Conservation (phyloP, 2,329 filamentous ascomycete species). For the Iodosphaeria phyllophila region DNA sequence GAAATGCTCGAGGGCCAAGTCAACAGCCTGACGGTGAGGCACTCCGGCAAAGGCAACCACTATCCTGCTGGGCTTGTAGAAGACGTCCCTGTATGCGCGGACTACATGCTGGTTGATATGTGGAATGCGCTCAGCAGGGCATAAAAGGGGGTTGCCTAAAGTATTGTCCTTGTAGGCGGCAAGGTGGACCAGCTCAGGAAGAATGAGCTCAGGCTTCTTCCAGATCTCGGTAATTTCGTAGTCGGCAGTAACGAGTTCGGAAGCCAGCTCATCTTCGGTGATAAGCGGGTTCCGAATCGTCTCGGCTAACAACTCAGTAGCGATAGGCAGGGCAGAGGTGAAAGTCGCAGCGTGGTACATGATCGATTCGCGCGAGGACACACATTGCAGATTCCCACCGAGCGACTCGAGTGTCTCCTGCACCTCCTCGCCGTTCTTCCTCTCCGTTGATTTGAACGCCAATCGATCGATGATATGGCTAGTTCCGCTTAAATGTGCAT, state of each 20-base stretch:
- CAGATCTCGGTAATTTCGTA: slow-evolving; percentile 97
- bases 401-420: slow-evolving; percentile 72
- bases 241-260: slow-evolving; percentile 77
- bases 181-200: slow-evolving; percentile 89
- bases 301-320: slow-evolving; percentile 73
- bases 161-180: slow-evolving; percentile 94
- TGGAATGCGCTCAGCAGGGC: slow-evolving; percentile 64
- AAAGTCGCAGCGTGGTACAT: slow-evolving; percentile 99
- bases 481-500: slow-evolving; percentile 63
- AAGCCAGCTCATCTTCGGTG: slow-evolving; percentile 68
- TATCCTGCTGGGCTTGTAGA: slow-evolving; percentile 79
- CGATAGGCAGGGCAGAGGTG: slow-evolving; percentile 73
- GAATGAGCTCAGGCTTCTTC: slow-evolving; percentile 88
- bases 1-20: slow-evolving; percentile 68
- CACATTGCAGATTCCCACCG: slow-evolving; percentile 92
- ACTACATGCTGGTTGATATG: slow-evolving; percentile 59
- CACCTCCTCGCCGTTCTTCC: slow-evolving; percentile 63
- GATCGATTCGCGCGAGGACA: slow-evolving; percentile 81
- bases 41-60: slow-evolving; percentile 93
- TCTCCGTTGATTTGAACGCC: slow-evolving; percentile 77
- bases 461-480: slow-evolving; percentile 93
- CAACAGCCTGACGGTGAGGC: slow-evolving; percentile 61
- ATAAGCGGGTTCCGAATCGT: slow-evolving; percentile 77
- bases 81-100: slow-evolving; percentile 59
- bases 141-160: slow-evolving; percentile 79